phyloP scores from a whole-genome alignment of 192 early-diverging fungal species.

The Piromyces finnis region DNA sequence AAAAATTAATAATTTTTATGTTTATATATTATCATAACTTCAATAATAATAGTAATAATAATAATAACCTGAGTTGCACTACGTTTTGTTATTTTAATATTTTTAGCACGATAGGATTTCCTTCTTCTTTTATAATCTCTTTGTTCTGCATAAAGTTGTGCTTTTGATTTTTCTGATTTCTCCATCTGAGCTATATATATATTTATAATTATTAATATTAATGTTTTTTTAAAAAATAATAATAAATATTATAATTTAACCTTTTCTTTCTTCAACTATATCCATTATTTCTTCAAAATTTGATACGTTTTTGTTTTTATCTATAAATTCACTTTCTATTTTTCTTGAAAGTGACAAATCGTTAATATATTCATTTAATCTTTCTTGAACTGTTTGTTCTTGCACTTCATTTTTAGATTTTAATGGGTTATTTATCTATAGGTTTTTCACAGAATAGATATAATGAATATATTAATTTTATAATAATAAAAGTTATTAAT shows the following conservation, averaged over 20 bases:
- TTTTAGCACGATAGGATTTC: background rate
- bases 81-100: background rate
- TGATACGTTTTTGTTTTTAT: background rate
- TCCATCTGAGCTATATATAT: background rate
- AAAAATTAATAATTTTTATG: too few relatives aligned
- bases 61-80: background rate
- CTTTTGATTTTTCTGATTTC: background rate
- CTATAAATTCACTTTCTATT: background rate
- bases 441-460: too few relatives aligned
- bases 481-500: too few relatives aligned
- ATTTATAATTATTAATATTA: too few relatives aligned
- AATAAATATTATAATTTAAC: too few relatives aligned
- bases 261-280: background rate
- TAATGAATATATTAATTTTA: too few relatives aligned
- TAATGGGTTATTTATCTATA: background rate
- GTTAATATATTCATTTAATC: background rate
- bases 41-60: too few relatives aligned
- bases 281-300: background rate
- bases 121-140: background rate
- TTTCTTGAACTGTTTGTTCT: background rate
- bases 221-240: too few relatives aligned
- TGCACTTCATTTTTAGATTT: background rate
- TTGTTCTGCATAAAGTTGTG: background rate
- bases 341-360: background rate
- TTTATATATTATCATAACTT: too few relatives aligned